phyloP scores from a whole-genome alignment of 176 grass and related monocot species.

The Hordeum vulgare region DNA sequence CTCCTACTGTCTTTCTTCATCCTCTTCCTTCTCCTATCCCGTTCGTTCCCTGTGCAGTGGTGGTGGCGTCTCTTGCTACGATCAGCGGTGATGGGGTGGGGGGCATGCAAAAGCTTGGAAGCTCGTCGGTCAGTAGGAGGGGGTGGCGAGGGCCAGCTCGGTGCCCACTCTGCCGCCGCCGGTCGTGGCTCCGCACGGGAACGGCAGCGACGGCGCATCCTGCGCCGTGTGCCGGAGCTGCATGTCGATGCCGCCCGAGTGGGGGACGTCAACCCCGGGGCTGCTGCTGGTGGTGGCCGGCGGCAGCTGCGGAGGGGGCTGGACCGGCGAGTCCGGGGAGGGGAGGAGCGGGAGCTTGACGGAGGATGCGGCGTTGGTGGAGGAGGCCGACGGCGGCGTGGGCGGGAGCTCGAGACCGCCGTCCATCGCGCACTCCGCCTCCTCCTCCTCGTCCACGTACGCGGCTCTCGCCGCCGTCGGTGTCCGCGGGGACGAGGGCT shows the following conservation, averaged over 20 bases:
- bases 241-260: background rate
- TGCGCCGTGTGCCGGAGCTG: conserved; percentile 13
- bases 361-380: conserved; percentile 33
- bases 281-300: background rate
- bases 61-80: background rate
- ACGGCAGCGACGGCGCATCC: background rate
- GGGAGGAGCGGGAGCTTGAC: conserved; percentile 39
- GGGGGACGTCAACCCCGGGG: background rate
- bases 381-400: conserved; percentile 40
- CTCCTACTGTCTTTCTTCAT: background rate
- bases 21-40: background rate
- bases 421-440: conserved; percentile 3
- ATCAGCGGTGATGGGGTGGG: background rate
- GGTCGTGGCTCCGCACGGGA: background rate
- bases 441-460: conserved; percentile 43
- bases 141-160: conserved; percentile 41
- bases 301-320: background rate
- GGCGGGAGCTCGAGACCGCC: conserved; percentile 19
- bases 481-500: background rate
- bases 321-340: conserved; percentile 25
- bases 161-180: conserved; percentile 25
- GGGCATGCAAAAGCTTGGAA: background rate
- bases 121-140: conserved; percentile 15
- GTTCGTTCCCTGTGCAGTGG: background rate
- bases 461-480: background rate